phyloP scores from a whole-genome alignment of 2,329 filamentous ascomycete species.

The Penicillium fuscoglaucum region DNA sequence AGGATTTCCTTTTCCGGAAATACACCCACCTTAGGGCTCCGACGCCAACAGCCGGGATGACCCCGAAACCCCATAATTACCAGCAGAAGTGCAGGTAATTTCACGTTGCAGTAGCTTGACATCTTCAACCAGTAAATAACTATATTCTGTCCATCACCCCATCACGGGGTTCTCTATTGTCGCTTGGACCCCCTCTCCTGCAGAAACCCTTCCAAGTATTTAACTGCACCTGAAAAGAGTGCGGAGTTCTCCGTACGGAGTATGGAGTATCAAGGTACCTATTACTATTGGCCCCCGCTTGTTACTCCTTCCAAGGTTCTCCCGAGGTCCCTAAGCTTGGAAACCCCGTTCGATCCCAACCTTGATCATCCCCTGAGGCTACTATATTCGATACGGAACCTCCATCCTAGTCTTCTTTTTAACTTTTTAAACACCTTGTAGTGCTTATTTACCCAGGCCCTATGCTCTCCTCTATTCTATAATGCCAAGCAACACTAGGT shows the following conservation, averaged over 20 bases:
- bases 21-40: slow-evolving; percentile 12
- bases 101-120: neutral
- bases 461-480: no score
- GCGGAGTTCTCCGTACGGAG: neutral
- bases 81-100: neutral
- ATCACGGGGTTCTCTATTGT: slow-evolving; percentile 1
- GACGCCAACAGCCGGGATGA: slow-evolving; percentile 4
- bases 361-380: slow-evolving; percentile 9
- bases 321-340: neutral
- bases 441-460: no score
- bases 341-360: neutral
- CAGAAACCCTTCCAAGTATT: neutral
- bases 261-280: neutral
- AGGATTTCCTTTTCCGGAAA: neutral
- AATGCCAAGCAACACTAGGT: no score
- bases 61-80: neutral
- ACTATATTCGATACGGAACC: slow-evolving; percentile 17
- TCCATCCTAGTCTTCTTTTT: neutral
- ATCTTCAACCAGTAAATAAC: neutral
- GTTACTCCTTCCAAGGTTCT: neutral
- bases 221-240: neutral
- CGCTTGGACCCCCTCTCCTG: slow-evolving; percentile 2
- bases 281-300: neutral
- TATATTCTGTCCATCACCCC: neutral
- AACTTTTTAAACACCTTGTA: neutral